These are phyloP conservation scores for Samsoniella hepiali DNA, from an alignment of 2,329 filamentous ascomycete species.

Conservation along the genomic window DNA sequence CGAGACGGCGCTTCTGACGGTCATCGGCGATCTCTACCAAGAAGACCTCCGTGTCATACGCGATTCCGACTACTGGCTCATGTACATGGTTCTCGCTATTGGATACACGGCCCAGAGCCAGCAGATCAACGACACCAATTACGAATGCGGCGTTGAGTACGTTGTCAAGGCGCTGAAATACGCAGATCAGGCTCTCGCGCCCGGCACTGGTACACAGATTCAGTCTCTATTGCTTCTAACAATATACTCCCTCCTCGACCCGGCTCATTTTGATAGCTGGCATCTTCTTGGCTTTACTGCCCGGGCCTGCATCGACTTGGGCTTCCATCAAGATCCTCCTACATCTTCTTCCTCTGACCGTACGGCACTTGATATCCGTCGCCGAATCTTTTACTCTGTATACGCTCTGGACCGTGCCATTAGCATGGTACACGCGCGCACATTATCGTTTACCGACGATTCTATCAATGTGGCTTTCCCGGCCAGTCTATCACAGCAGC, in stretches of 20 bases:
- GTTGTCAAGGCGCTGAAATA: constrained; percentile 66
- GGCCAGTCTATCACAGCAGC: constrained; percentile 38
- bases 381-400: constrained; percentile 84
- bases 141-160: constrained; percentile 53
- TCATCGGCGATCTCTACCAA: constrained; percentile 79
- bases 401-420: constrained; percentile 87
- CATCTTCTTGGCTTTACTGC: constrained; percentile 88
- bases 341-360: constrained; percentile 65
- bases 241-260: constrained; percentile 86
- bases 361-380: constrained; percentile 69
- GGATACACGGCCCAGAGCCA: constrained; percentile 72
- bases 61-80: constrained; percentile 76
- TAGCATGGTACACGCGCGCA: constrained; percentile 80
- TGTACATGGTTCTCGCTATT: constrained; percentile 88
- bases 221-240: constrained; percentile 84
- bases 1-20: constrained; percentile 72
- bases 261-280: constrained; percentile 90
- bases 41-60: constrained; percentile 59
- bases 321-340: constrained; percentile 88
- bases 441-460: constrained; percentile 92
- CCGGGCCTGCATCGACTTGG: constrained; percentile 82
- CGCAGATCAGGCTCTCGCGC: constrained; percentile 78
- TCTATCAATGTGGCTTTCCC: constrained; percentile 80
- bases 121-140: constrained; percentile 62
- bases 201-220: constrained; percentile 80